Percentiles rank a stretch among this genome's conserved stretches.
Conservation (phyloP, 306 rosid genomes). For the Fragaria iinumae region DNA sequence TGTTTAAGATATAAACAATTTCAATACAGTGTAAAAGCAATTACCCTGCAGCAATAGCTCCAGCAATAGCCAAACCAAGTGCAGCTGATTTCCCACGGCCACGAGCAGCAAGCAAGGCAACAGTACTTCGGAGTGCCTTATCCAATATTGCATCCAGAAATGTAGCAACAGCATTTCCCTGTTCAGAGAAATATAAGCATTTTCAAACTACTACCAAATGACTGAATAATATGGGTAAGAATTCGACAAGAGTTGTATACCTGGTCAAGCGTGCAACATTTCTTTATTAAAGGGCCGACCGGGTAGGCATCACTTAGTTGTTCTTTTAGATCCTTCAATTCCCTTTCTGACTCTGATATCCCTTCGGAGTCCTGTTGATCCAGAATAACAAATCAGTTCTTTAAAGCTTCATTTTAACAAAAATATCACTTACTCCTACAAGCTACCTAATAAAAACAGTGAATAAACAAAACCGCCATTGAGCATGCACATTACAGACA, state of each 20-base stretch:
- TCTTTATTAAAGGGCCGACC: conserved; percentile 78
- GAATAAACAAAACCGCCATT: neutral
- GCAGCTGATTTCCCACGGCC: conserved; percentile 99
- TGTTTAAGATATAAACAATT: neutral
- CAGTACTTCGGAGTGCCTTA: conserved; percentile 74
- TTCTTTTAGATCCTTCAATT: conserved; percentile 79
- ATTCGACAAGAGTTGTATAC: conserved; percentile 31
- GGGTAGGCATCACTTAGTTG: conserved; percentile 78
- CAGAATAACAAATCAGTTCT: conserved; percentile 22
- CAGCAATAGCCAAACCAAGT: conserved; percentile 89
- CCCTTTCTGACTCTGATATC: conserved; percentile 70
- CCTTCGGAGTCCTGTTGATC: conserved; percentile 65
- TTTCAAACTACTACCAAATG: conserved; percentile 2
- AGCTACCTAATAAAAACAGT: neutral
- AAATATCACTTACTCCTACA: conserved; percentile 4
- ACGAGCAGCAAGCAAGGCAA: conserved; percentile 88
- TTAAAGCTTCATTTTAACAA: conserved; percentile 17
- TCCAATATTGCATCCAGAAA: conserved; percentile 84
- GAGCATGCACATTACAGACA: neutral
- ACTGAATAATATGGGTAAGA: neutral
- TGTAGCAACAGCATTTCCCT: conserved; percentile 92
- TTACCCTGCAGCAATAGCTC: conserved; percentile 93
- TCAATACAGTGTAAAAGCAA: neutral
- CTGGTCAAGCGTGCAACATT: conserved; percentile 93
- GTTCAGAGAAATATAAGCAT: conserved; percentile 16